Evolutionary conservation across 371 early-diverging fungal genomes (phyloP), one percentile per base, ranked within the genome.

Genomic region (Mucor piriformis): DNA sequence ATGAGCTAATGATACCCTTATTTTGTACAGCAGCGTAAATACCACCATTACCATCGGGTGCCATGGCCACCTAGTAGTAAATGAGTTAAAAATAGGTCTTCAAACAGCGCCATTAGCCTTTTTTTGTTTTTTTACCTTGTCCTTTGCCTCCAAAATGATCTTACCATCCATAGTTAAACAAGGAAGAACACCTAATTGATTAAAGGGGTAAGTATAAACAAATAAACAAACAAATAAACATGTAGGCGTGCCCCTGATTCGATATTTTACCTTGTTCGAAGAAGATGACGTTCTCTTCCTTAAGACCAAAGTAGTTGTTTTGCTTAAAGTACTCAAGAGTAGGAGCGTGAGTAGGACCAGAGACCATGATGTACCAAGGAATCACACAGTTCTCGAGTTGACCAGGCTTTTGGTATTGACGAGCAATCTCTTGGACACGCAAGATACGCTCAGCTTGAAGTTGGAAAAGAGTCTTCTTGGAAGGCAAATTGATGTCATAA

Each of bases 341-440:
- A 23, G 91, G 88, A 3, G 55, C 79, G 59, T 89, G 84, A 16
- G 97, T 96, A 20, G 97, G 95, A 11, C 92, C 96, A 21, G 94
- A 94, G 48, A 94, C 93, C 97, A 96, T 96, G 68, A 96, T 90
- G 66, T 93, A 93, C 95, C 95, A 96, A 49, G 94, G 96, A 57
- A 95, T 90, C 44, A 88, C 77, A 32, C 85, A 77, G 18, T 73
- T 59, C 10, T 56, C 59, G 29, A 50, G 61, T 52, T 64, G 58
- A 32, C 55, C 50, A 50, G 75, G 67, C 37, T 64, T 66, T 23
- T 47, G 50, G 57, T 76, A 76, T 58, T 76, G 66, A 59, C 76
- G 73, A 13, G 90, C 94, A 20, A 97, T 64, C 48, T 83, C 72
- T 76, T 96, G 94, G 46, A 97, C 74, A 50, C 90, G 84, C 34